Conservation (phyloP, 1,284 basidiomycete species). For the Chondrostereum purpureum region DNA sequence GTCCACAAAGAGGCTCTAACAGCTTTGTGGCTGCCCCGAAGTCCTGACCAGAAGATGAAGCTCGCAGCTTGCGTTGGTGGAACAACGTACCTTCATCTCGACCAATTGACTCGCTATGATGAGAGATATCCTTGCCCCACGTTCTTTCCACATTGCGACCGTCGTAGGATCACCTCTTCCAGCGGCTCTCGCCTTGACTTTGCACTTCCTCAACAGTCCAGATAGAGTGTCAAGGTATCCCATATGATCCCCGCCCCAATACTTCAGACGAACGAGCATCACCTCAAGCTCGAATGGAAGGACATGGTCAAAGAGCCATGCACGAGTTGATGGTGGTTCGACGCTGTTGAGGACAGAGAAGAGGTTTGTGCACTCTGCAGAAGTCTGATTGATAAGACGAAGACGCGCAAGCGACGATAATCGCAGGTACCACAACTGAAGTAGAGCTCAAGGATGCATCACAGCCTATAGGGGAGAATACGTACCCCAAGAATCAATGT, state of each 20-base stretch:
- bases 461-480: not conserved
- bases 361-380: conserved; percentile 74
- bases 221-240: conserved; percentile 74
- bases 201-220: conserved; percentile 73
- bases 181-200: conserved; percentile 45
- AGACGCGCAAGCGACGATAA: conserved; percentile 70
- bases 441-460: not conserved
- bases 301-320: conserved; percentile 50
- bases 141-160: conserved; percentile 73
- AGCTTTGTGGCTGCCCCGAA: conserved; percentile 57
- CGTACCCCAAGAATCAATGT: conserved; percentile 56
- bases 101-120: conserved; percentile 70
- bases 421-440: conserved; percentile 75
- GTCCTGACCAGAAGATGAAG: conserved; percentile 39
- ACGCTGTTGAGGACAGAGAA: conserved; percentile 62
- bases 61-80: not conserved
- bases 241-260: conserved; percentile 71
- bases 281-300: conserved; percentile 80
- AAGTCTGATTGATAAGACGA: conserved; percentile 74
- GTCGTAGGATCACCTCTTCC: conserved; percentile 30
- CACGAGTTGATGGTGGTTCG: conserved; percentile 40
- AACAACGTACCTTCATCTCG: conserved; percentile 56
- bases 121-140: conserved; percentile 59
- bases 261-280: conserved; percentile 60
- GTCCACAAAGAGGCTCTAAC: conserved; percentile 54